Base-by-base conservation (phyloP, 768 basidiomycete species). In the Podaxis mareebaensis region DNA sequence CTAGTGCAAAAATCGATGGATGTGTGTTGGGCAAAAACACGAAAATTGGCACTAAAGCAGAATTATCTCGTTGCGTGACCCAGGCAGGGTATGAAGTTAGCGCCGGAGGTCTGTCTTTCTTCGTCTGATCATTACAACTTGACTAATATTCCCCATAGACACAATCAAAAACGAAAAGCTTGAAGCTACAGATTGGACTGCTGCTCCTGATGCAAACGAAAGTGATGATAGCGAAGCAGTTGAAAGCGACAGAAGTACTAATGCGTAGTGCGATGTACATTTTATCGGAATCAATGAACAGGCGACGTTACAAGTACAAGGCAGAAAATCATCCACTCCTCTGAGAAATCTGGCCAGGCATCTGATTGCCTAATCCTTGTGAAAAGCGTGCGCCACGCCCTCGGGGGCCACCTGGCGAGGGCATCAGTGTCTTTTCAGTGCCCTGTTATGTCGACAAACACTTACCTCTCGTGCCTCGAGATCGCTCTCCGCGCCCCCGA, bases 351-450 rank as follows among this genome's bases (percentile, higher is more conserved):
- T 78, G 77, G 40, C 73, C 74, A 15, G 85, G 78, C 90, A 92
- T 91, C 70, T 90, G 89, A 70, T 90, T 90, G 26, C 92, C 92
- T 44, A 93, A 80, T 22, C 92, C 92, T 75, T 93, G 91, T 20
- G 90, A 83, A 70, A 93, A 93, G n/a, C 92, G 85, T 30, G 85
- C 82, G 24, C 93, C 90, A 64, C 93, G 83, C 53, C 91, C 92
- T 59, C 78, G 82, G 28, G 84, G 78, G 51, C 87, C 86, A 67
- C 88, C 87, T 88, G 66, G 24, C 59, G 3, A 8, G 33, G 12
- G 13, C 17, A 13, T 54, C 33, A 48, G 28, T 8, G 39, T 59
- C 59, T 40, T n/a, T 30, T 42, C 52, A 46, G 7, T 13, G 44
- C 15, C 22, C 48, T 52, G 13, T 26, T 42, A 8, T 4, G 12